phyloP scores from a whole-genome alignment of 129 eudicot species.

The Glebionis coronaria region DNA sequence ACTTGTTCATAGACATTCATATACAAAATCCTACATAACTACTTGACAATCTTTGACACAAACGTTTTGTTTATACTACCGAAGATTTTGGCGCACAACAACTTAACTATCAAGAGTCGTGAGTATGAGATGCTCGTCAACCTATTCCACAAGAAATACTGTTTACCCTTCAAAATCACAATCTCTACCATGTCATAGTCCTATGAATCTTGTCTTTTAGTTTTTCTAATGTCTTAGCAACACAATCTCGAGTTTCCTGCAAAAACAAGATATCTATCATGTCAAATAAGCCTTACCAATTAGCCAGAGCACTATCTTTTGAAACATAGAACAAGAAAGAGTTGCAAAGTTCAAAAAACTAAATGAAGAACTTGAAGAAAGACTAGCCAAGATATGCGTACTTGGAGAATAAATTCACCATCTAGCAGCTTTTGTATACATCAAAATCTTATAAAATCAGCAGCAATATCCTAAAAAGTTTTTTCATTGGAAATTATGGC shows the following conservation, averaged over 20 bases:
- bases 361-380: neutral
- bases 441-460: conserved; percentile 56
- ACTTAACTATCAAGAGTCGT: too few species aligned
- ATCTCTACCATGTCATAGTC: too few species aligned
- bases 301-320: conserved; percentile 3
- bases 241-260: conserved; percentile 66
- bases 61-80: too few species aligned
- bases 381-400: conserved; percentile 18
- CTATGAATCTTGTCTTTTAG: conserved; percentile 68
- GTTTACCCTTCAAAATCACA: too few species aligned
- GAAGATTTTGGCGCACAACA: too few species aligned
- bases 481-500: neutral
- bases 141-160: too few species aligned
- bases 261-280: conserved; percentile 12
- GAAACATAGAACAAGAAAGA: conserved; percentile 1
- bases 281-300: conserved; percentile 9
- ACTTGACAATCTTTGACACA: too few species aligned
- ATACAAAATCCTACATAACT: too few species aligned
- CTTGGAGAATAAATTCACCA: conserved; percentile 64
- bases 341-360: neutral
- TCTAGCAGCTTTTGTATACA: conserved; percentile 60
- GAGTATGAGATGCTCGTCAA: too few species aligned
- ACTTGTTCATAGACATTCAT: too few species aligned
- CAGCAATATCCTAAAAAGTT: conserved; percentile 46
- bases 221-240: conserved; percentile 60